These are phyloP conservation scores for Glonium stellatum DNA, from an alignment of 495 filamentous ascomycete species.

Conservation along the genomic window DNA sequence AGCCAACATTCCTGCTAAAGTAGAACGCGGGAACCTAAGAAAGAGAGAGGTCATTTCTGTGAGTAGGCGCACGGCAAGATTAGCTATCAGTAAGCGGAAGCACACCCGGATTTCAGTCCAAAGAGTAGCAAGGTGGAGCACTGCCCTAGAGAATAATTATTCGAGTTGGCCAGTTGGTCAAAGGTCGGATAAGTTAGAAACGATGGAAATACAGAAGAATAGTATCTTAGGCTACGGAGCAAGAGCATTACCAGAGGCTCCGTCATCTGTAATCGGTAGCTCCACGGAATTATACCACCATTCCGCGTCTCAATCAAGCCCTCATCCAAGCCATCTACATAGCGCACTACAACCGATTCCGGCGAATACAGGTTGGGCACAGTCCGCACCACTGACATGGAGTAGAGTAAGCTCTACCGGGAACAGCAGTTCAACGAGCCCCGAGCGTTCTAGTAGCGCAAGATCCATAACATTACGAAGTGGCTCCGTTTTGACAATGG, in stretches of 20 bases:
- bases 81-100: conserved; percentile 13
- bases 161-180: conserved; percentile 9
- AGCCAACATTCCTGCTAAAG: too few species aligned
- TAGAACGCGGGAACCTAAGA: neutral
- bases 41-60: neutral
- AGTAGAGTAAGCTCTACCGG: neutral
- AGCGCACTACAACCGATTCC: neutral
- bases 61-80: neutral
- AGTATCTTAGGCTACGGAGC: conserved; percentile 16
- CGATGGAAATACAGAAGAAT: conserved; percentile 5
- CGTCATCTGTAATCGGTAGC: conserved; percentile 10
- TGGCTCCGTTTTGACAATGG: neutral
- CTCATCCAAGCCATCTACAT: neutral
- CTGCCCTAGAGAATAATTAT: neutral
- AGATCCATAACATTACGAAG: neutral
- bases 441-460: conserved; percentile 3
- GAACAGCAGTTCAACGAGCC: conserved; percentile 2
- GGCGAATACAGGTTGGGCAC: conserved; percentile 3
- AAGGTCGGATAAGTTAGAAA: conserved; percentile 7
- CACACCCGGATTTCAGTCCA: neutral
- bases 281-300: conserved; percentile 13
- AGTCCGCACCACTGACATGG: neutral
- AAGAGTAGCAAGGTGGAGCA: neutral
- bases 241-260: conserved; percentile 14
- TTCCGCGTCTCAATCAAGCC: neutral